Base-by-base conservation (phyloP, 202 grass and related monocot genomes). In the Schoenoplectus tabernaemontani region DNA sequence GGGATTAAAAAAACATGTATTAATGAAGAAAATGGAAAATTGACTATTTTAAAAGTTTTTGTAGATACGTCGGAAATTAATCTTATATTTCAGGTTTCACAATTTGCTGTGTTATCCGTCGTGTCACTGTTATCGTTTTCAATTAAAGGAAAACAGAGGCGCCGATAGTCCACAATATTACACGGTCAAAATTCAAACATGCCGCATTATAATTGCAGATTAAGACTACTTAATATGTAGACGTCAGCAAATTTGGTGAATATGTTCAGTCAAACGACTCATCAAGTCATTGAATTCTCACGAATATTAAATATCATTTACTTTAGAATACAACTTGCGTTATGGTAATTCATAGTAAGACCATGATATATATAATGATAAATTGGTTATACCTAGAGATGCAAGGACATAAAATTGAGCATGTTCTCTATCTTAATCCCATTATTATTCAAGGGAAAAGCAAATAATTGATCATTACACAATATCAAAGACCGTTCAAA, bases 141-240 rank as follows among this genome's bases (percentile, higher is more conserved):
- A 64, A 37, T 38, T 43, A 23, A 65, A 69, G 65, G 39, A 69
- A 69, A 44, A 13, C 68, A 73, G 37, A 73, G 68, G 68, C 68
- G 68, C 68, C 13, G 43, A 50, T 50, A 23, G 22, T 73, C 17
- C 50, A 32, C 1, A 59, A 24, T 5, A 64, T 68, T 9, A 50
- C 32, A 28, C 43, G 43, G 43, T 32, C 68, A 73, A 50, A n/a
- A 32, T 32, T 20, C 51, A 48, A 73, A 73, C 43, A 42, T 32
- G 44, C 42, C 68, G 5, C 23, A 50, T 11, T 30, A 50, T 48
- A 16, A 66, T 66, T 16, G 24, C 24, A 33, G 11, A 16, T 24
- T 15, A 13, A 9, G 39, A 64, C 5, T 41, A 42, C 34, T 19
- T 68, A 3, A 44, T 69, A 23, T 44, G 12, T 43, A 70, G 15